Base-by-base conservation (phyloP, 2,329 filamentous ascomycete species). In the Chrysoporthe austroafricana region DNA sequence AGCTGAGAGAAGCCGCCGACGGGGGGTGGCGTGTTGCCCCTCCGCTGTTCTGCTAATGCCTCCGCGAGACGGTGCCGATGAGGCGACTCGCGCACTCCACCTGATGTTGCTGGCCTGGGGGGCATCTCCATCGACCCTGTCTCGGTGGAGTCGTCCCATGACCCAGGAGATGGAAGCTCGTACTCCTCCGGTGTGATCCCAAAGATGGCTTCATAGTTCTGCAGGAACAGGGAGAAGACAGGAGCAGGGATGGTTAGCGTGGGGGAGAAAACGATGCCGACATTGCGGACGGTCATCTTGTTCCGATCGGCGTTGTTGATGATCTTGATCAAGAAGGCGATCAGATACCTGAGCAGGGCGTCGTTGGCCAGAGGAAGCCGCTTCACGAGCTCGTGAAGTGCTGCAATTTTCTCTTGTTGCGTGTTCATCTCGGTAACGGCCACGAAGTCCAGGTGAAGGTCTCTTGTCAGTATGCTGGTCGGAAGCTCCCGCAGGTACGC, bases 221-320 rank as follows among this genome's bases (percentile, higher is more conserved):
- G 94, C 67, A 99, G 84, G 78, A 99, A 96, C 78, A 96, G 86
- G 3, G 94, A 94, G 77, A 99, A 97, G 13, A 99, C 91, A 0
- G 95, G 94, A 0, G 94, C 94, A 0, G 96, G 95, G 56, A 99
- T 97, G 77, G 98, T 98, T 64, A 99, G 85, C 0, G 96, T 98
- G 0, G 96, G 96, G 18, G 96, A 97, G 78, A 99, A 99, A 66
- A 99, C 95, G 73, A 99, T 98, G 71, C 96, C 95, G 65, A 99
- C 93, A 75, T 99, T 99, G 72, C 95, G 90, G 64, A 97, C 92
- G 13, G 92, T 97, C 96, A 99, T 99, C 84, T 97, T 98, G 83
- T 99, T 99, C 70, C 91, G 84, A 73, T 92, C 90, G 7, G 93
- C 85, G 73, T 97, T 94, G 78, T 96, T 94, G 75, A 97, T 93